These are phyloP conservation scores for Nemania sp. DNA, from an alignment of 2,329 filamentous ascomycete genomes.

Conservation along the genomic window DNA sequence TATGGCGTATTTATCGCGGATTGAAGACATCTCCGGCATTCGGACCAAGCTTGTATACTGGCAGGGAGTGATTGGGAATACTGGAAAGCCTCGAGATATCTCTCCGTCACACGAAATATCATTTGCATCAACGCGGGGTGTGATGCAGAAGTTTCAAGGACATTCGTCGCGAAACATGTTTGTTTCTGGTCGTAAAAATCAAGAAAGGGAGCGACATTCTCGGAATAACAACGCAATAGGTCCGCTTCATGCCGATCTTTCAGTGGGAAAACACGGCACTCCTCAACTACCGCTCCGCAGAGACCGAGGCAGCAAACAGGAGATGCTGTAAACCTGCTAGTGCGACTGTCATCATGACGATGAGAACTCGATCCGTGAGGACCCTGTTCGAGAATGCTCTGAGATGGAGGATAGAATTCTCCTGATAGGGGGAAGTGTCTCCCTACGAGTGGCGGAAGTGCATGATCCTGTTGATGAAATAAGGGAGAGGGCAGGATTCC, in stretches of 20 bases:
- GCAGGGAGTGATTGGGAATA: background rate
- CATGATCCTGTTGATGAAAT: no score
- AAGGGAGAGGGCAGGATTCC: no score
- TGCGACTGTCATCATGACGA: background rate
- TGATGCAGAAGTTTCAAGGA: slow-evolving; percentile 4
- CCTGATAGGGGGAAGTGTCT: no score
- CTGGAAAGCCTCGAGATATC: background rate
- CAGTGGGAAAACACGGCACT: slow-evolving; percentile 4
- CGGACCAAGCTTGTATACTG: background rate
- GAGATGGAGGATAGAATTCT: no score
- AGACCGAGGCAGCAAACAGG: background rate
- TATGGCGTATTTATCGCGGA: background rate
- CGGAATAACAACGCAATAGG: slow-evolving; percentile 6
- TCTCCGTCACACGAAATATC: background rate
- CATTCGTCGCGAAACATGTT: background rate
- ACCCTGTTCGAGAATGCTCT: no score
- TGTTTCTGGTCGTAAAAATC: slow-evolving; percentile 13
- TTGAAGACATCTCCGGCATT: background rate
- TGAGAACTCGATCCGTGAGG: no score
- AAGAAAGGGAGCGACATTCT: background rate
- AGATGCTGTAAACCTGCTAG: background rate
- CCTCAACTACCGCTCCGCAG: background rate
- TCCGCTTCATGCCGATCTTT: slow-evolving; percentile 1
- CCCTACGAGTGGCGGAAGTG: no score
- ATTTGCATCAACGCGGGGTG: slow-evolving; percentile 11